Evolutionary conservation across 306 rosid species (phyloP).

Genomic region (Pyrus bretschneideri): DNA sequence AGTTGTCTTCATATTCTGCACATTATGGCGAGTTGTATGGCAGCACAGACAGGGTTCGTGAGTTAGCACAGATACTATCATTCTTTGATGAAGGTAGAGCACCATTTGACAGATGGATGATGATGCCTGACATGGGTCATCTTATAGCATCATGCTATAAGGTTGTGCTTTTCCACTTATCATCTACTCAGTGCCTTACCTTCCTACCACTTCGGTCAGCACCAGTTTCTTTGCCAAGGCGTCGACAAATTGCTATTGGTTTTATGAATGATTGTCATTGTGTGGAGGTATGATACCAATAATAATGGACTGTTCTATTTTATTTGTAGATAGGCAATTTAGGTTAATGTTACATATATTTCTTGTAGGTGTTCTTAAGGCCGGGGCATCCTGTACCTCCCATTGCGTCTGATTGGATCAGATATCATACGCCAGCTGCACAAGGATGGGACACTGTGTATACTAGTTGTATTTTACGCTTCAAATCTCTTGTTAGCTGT

Average conservation of each 20-base stretch:
- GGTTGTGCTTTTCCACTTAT: constrained; percentile 4
- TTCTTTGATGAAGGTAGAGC: constrained; percentile 3
- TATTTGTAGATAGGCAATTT: not conserved
- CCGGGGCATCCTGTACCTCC: constrained; percentile 14
- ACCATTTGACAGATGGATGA: constrained; percentile 5
- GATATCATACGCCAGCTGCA: not conserved
- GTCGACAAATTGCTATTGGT: constrained; percentile 9
- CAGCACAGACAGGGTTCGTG: constrained; percentile 8
- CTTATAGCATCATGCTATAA: constrained; percentile 13
- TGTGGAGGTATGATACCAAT: constrained; percentile 3
- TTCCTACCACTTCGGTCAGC: constrained; percentile 2
- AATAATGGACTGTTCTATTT: not conserved
- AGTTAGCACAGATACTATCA: constrained; percentile 8
- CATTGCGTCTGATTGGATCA: constrained; percentile 1
- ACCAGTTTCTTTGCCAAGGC: constrained; percentile 4
- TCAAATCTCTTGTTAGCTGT: not conserved
- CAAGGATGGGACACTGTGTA: not conserved
- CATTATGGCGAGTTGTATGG: constrained; percentile 11
- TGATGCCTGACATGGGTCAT: constrained; percentile 16
- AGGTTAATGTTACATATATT: not conserved
- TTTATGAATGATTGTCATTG: constrained; percentile 9
- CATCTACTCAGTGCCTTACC: constrained; percentile 9
- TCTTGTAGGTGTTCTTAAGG: constrained; percentile 5
- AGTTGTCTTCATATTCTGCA: constrained; percentile 4
- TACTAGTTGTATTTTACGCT: not conserved